Conservation (phyloP, 306 rosid genomes). For the Dryas alaskensis region DNA sequence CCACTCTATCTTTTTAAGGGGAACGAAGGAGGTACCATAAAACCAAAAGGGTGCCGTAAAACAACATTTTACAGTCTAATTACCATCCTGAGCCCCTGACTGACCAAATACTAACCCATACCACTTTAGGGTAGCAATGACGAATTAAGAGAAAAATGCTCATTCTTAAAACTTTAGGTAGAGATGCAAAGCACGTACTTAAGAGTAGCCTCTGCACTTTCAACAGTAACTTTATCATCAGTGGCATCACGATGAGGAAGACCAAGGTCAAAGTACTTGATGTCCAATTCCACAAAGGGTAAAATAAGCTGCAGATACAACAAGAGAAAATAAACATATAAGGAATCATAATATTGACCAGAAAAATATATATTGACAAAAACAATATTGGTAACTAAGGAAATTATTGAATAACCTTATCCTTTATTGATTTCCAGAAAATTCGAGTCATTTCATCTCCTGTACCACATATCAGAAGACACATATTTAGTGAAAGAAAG, state of each 20-base stretch:
- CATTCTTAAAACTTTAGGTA: not conserved
- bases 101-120: not conserved
- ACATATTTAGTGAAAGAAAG: slow-evolving; percentile 9
- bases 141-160: not conserved
- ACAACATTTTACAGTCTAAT: not conserved
- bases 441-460: slow-evolving; percentile 99
- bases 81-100: not conserved
- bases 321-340: slow-evolving; percentile 8
- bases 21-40: not conserved
- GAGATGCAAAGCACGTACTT: slow-evolving; percentile 55
- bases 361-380: not conserved
- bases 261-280: slow-evolving; percentile 93
- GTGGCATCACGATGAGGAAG: slow-evolving; percentile 93
- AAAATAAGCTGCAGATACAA: slow-evolving; percentile 64
- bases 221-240: slow-evolving; percentile 85
- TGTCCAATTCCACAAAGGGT: slow-evolving; percentile 97
- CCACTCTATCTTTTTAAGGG: not conserved
- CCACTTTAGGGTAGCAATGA: not conserved
- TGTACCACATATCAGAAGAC: slow-evolving; percentile 37
- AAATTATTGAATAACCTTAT: slow-evolving; percentile 53
- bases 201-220: slow-evolving; percentile 98
- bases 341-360: slow-evolving; percentile 11
- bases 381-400: no score
- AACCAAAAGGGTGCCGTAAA: not conserved
- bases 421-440: slow-evolving; percentile 92